Base-by-base conservation (phyloP, 257 asterid genomes). In the Solanum chmielewskii region DNA sequence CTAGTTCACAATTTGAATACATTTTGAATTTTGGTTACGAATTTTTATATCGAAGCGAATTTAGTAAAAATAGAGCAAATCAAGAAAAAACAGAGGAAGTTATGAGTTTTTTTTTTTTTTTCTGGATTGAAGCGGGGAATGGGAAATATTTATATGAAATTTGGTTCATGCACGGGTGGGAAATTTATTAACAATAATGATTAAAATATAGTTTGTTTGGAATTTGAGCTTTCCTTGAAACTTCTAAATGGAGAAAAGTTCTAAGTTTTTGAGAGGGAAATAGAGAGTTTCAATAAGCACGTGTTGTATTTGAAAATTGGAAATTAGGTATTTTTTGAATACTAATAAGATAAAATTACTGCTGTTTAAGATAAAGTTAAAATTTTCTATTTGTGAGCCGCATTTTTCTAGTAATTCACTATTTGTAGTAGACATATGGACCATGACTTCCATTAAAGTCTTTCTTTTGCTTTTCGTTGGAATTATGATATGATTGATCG, bases 1-100 rank as follows among this genome's bases (percentile, higher is more conserved):
- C 86, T 59, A 56, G 25, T 83, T 87, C 89, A 42, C 56, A 83
- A 87, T 70, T 88, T 39, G 69, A 88, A 25, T 70, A 41, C 86
- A 70, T 76, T n/a, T 8, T 39, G 12, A 1, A 41, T 42, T 41
- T 76, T 39, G 37, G 33, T n/a, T 39, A 1, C 23, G 33, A 25
- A 1, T 37, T 74, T 39, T 2, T 39, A 41, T 20, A 35, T 3
- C 35, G 6, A 25, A 45, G 41, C 20, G 64, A 78, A 77, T 76
- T 76, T 39, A 21, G 3, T 73, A 56, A n/a, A 7, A 37, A 10
- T 41, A 44, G 1, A 7, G 37, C 49, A 25, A 25, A 41, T 10
- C 5, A 8, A 41, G 56, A 76, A 7, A 13, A 77, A 76, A 76
- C 20, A 23, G 59, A 78, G 68, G 11, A 29, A 80, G 42, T 80